Conservation (phyloP, 129 eudicot species). For the Flaveria ramosissima region DNA sequence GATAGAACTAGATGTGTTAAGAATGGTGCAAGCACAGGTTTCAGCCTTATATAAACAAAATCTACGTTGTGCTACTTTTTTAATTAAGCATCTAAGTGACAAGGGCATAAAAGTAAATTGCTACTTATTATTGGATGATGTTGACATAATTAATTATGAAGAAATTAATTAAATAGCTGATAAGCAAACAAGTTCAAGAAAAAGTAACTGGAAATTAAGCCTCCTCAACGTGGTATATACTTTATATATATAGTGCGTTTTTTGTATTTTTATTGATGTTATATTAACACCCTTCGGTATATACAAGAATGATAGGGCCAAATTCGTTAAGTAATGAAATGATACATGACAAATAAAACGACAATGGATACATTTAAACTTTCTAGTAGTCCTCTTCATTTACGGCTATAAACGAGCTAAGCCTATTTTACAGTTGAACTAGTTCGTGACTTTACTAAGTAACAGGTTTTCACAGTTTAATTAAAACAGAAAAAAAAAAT, state of each 20-base stretch:
- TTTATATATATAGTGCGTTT: not conserved
- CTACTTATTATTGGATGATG: not conserved
- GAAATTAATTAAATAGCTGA: not conserved
- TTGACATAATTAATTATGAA: constrained; percentile 4
- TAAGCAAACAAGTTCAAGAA: no score
- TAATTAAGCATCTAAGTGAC: constrained; percentile 5
- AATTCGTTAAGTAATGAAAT: not conserved
- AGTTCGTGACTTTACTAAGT: no score
- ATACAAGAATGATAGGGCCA: not conserved
- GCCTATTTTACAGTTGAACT: no score
- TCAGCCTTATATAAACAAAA: constrained; percentile 14
- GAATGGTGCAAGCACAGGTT: constrained; percentile 26
- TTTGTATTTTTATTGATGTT: not conserved
- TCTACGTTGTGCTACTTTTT: not conserved
- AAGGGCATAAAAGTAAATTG: constrained; percentile 23
- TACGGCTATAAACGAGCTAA: no score
- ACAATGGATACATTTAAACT: not conserved
- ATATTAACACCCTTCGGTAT: not conserved
- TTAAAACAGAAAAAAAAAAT: no score
- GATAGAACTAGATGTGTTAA: constrained; percentile 12
- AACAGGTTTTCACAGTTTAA: no score
- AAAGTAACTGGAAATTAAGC: not conserved
- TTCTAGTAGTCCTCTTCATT: no score
- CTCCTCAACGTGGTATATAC: not conserved
- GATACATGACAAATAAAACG: not conserved